Percentiles rank a stretch among this genome's conserved stretches.
Evolutionary conservation across 2,329 filamentous ascomycete genomes (phyloP).

Genomic region (Mycosphaerella sp.): DNA sequence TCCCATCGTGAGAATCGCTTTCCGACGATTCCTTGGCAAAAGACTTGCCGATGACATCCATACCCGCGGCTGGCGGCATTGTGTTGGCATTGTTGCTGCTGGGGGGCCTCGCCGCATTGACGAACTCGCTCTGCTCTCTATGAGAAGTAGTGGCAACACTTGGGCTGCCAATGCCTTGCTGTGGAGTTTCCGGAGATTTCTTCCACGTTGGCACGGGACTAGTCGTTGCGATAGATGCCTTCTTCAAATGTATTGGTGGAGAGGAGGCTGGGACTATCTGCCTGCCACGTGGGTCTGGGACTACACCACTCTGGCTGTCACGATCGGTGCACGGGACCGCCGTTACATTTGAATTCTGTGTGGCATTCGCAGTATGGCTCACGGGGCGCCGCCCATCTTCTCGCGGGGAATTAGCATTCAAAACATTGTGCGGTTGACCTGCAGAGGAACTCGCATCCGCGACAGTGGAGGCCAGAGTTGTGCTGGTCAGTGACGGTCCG

Average conservation of each 20-base stretch:
- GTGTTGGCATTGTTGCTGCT: background rate
- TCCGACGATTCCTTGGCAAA: background rate
- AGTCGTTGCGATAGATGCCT: background rate
- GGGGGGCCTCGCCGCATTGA: background rate
- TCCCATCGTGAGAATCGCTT: background rate
- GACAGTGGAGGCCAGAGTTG: background rate
- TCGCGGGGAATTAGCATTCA: background rate
- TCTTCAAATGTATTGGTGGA: background rate
- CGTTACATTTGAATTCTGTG: no score
- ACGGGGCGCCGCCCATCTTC: background rate
- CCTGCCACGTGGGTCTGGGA: background rate
- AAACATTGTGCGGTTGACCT: background rate
- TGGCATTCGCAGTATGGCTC: background rate
- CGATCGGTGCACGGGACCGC: background rate
- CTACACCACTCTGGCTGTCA: background rate
- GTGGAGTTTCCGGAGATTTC: background rate
- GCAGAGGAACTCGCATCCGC: slow-evolving; percentile 3
- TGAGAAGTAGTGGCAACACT: background rate
- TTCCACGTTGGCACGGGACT: background rate
- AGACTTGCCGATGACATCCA: background rate
- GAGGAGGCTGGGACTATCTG: background rate
- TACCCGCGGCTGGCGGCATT: background rate
- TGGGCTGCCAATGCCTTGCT: slow-evolving; percentile 2
- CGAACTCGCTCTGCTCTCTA: background rate
- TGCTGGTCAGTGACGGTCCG: slow-evolving; percentile 1